phyloP scores from a whole-genome alignment of 1,139 yeast genomes.

The Fermentozyma sake region DNA sequence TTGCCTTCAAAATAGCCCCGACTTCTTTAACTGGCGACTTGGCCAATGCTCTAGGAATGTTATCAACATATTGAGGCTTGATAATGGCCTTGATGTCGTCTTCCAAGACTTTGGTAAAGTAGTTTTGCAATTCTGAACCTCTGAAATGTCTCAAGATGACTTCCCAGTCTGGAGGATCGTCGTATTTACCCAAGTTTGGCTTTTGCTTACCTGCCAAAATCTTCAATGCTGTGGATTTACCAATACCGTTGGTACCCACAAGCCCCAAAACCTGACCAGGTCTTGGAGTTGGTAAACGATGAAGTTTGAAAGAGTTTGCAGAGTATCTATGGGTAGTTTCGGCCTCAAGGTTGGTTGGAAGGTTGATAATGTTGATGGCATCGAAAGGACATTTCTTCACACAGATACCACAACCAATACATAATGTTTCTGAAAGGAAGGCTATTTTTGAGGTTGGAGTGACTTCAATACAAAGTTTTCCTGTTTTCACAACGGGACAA shows the following conservation, averaged over 20 bases:
- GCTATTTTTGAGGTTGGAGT: constrained; percentile 88
- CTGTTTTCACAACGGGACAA: constrained; percentile 97
- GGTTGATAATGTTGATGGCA: constrained; percentile 89
- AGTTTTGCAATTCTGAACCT: constrained; percentile 96
- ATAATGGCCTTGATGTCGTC: constrained; percentile 91
- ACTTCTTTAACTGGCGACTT: constrained; percentile 87
- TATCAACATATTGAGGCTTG: constrained; percentile 97
- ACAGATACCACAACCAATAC: constrained; percentile 99
- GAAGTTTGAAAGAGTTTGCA: constrained; percentile 95
- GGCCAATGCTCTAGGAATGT: constrained; percentile 87
- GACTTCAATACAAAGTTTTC: constrained; percentile 96
- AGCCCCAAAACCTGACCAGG: constrained; percentile 98
- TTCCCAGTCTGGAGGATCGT: constrained; percentile 97
- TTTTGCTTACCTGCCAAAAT: constrained; percentile 97
- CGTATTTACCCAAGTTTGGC: constrained; percentile 91
- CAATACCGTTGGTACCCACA: constrained; percentile 99
- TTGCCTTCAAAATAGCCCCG: constrained; percentile 72
- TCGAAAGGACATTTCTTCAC: constrained; percentile 97
- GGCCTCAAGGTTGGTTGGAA: constrained; percentile 89
- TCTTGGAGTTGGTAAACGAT: constrained; percentile 95
- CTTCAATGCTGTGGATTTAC: constrained; percentile 96
- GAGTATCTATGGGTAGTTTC: constrained; percentile 97
- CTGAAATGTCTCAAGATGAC: constrained; percentile 87
- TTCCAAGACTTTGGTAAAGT: constrained; percentile 88
- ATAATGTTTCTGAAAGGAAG: constrained; percentile 88